Base-by-base conservation (phyloP, 352 stramenopile species). In the Phytophthora vignae region DNA sequence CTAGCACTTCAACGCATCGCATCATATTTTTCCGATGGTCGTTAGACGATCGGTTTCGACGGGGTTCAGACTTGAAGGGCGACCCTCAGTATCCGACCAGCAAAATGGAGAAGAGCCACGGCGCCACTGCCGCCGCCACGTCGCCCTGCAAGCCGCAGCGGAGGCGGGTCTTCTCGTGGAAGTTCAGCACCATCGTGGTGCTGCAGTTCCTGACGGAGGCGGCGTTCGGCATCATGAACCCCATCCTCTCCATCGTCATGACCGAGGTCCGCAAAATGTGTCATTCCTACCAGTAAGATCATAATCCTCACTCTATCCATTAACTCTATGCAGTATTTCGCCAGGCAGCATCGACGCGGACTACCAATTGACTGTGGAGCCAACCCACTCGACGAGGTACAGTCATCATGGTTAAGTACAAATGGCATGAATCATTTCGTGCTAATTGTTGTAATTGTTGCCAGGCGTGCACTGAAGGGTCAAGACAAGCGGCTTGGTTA, bases 201-300 rank as follows among this genome's bases (percentile, higher is more conserved):
- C 82, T 94, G 17, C 74, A 77, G 15, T 73, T 92, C 49, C 62
- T 95, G 10, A 81, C 87, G 66, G 77, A 81, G 56, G 78, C 88
- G 58, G 85, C 85, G 27, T 92, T 90, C 59, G 87, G 87, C 15
- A 79, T 95, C 66, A 77, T 95, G 58, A 83, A 78, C 56, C 87
- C 87, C 19, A 85, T 95, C 65, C 68, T 95, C 36, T 84, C 79
- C 17, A 91, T 95, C 67, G 69, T 88, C 52, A 88, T 80, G 61
- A 93, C 87, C 9, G 85, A 95, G 78, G 87, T 91, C 2, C 21
- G 21, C 14, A 42, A 42, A 40, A 38, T 49, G 15, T 15, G 48
- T 33, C 10, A 57, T 52, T 57, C 19, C 27, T 31, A 31, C 44
- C 46, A 9, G n/a, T n/a, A 25, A 55, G 38, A 49, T n/a, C 38